phyloP scores from a whole-genome alignment of 1,284 basidiomycete genomes.

The Phylloporus sp. region DNA sequence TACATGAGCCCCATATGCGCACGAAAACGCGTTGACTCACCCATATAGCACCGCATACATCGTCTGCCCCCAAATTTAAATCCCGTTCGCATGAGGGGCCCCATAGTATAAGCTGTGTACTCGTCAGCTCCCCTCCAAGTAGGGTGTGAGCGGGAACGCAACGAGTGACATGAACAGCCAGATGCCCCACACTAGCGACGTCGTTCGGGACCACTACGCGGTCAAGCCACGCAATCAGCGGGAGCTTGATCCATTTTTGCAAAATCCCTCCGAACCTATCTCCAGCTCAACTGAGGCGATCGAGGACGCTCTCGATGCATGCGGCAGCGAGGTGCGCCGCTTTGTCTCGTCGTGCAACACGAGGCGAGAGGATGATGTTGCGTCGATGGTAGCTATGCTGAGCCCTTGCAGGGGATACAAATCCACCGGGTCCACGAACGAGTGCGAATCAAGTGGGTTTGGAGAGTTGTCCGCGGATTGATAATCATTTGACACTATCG shows the following conservation, averaged over 20 bases:
- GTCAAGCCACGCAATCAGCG: constrained; percentile 74
- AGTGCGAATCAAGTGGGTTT: constrained; percentile 46
- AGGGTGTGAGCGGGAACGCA: constrained; percentile 44
- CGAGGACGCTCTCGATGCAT: neutral
- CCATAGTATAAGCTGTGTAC: constrained; percentile 83
- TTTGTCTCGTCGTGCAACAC: constrained; percentile 27
- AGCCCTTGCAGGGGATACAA: constrained; percentile 34
- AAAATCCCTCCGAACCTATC: constrained; percentile 50
- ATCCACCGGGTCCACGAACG: constrained; percentile 44
- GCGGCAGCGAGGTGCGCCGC: neutral
- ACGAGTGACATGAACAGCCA: constrained; percentile 87
- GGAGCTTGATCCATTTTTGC: constrained; percentile 57
- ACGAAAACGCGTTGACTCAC: constrained; percentile 40
- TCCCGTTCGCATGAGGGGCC: constrained; percentile 68
- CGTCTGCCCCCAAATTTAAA: constrained; percentile 51
- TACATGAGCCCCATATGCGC: neutral
- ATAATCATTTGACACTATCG: constrained; percentile 45
- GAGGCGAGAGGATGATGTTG: constrained; percentile 18
- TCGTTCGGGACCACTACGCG: constrained; percentile 82
- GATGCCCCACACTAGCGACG: constrained; percentile 83
- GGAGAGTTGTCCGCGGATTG: constrained; percentile 50
- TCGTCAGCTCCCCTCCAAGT: neutral
- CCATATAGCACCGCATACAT: constrained; percentile 94
- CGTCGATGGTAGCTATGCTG: constrained; percentile 16
- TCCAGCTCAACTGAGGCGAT: constrained; percentile 45